phyloP scores from a whole-genome alignment of 768 basidiomycete genomes.

The Multifurca ochricompacta region DNA sequence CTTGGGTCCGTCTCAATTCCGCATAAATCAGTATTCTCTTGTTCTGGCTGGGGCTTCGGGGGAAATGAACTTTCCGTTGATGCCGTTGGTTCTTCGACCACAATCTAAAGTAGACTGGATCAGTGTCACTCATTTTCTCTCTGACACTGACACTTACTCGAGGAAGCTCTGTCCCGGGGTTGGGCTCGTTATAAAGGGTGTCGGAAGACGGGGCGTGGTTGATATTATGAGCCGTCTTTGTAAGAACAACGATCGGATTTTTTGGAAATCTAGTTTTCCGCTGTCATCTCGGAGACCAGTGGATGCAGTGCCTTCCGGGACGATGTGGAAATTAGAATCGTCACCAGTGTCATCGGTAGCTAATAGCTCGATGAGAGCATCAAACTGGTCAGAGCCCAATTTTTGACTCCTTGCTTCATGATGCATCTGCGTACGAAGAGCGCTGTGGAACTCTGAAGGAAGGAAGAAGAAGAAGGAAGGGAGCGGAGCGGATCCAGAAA shows the following conservation, averaged over 20 bases:
- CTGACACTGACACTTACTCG: neutral
- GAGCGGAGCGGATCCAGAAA: too few relatives aligned
- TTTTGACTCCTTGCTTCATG: neutral
- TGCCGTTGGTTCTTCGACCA: constrained; percentile 15
- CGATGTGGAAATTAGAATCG: constrained; percentile 10
- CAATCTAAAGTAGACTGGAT: constrained; percentile 4
- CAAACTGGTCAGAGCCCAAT: constrained; percentile 13
- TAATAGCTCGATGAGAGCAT: constrained; percentile 21
- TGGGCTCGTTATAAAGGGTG: neutral
- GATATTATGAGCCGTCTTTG: neutral
- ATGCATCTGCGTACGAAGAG: neutral
- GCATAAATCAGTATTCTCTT: neutral
- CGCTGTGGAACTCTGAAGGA: too few relatives aligned
- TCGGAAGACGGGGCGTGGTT: neutral
- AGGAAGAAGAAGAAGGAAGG: too few relatives aligned
- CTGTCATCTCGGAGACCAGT: constrained; percentile 12
- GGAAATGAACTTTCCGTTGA: neutral
- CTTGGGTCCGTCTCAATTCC: neutral
- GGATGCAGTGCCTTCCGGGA: constrained; percentile 3
- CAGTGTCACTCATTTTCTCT: neutral
- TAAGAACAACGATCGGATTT: constrained; percentile 18
- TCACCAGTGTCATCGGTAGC: constrained; percentile 17
- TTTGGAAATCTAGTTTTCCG: constrained; percentile 19
- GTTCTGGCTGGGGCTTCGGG: neutral
- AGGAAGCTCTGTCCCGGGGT: neutral